These are phyloP conservation scores for Podila clonocystis DNA, from an alignment of 192 early-diverging fungal genomes.

Conservation along the genomic window DNA sequence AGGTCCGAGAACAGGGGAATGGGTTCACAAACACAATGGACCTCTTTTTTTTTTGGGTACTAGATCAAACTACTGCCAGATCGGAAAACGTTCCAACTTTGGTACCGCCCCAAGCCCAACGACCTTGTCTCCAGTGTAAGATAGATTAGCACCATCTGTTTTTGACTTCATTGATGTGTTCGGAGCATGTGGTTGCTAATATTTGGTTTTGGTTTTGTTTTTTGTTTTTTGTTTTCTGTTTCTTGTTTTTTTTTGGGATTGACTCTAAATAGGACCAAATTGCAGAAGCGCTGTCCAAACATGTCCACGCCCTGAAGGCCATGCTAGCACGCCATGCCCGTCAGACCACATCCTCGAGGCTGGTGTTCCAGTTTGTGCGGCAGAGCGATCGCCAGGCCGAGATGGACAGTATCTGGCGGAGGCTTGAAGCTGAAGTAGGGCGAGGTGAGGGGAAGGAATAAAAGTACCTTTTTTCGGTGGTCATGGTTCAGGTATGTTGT, in stretches of 20 bases:
- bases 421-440: slow-evolving; percentile 8
- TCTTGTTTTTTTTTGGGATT: background rate
- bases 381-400: slow-evolving; percentile 29
- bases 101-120: slow-evolving; percentile 29
- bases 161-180: background rate
- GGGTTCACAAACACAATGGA: background rate
- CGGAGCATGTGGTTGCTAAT: background rate
- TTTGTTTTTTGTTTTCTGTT: background rate
- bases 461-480: background rate
- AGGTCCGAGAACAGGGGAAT: too few relatives aligned
- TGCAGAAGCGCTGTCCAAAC: slow-evolving; percentile 14
- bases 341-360: slow-evolving; percentile 17
- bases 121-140: slow-evolving; percentile 19
- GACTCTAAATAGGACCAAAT: slow-evolving; percentile 25
- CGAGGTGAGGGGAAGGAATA: background rate
- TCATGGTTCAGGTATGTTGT: too few relatives aligned
- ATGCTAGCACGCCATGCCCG: slow-evolving; percentile 42
- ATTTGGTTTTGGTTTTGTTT: background rate
- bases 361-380: slow-evolving; percentile 28
- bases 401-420: slow-evolving; percentile 32
- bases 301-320: slow-evolving; percentile 25
- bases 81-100: slow-evolving; percentile 39
- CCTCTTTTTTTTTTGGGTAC: background rate
- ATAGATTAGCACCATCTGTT: background rate
- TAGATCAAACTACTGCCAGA: slow-evolving; percentile 43